These are phyloP conservation scores for Infundibulicybe gibba DNA, from an alignment of 768 basidiomycete genomes.

Conservation along the genomic window DNA sequence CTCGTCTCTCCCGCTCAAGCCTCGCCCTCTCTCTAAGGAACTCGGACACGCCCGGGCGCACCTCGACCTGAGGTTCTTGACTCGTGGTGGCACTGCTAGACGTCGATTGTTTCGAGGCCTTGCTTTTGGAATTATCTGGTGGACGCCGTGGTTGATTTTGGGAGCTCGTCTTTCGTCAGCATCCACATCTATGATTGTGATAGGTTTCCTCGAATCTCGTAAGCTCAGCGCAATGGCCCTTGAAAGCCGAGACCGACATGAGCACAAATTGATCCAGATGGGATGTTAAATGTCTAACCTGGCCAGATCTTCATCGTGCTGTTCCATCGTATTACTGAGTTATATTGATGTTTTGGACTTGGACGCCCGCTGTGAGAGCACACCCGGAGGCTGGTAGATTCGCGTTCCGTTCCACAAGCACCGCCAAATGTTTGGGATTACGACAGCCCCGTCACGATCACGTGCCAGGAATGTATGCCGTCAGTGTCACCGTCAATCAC, in stretches of 20 bases:
- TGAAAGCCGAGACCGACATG: background rate
- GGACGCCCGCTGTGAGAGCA: too few relatives aligned
- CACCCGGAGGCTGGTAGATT: too few relatives aligned
- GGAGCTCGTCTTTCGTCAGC: constrained; percentile 30
- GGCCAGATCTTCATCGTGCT: too few relatives aligned
- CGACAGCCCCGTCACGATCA: too few relatives aligned
- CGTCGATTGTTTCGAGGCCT: background rate
- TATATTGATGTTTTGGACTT: too few relatives aligned
- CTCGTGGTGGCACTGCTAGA: constrained; percentile 3
- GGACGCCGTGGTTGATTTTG: constrained; percentile 43
- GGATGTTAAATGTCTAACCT: too few relatives aligned
- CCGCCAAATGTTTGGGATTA: too few relatives aligned
- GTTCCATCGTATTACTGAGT: too few relatives aligned
- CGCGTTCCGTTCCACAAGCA: too few relatives aligned
- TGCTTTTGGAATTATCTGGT: constrained; percentile 40
- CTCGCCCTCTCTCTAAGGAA: constrained; percentile 74
- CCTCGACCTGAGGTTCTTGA: constrained; percentile 7
- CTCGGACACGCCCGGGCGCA: constrained; percentile 9
- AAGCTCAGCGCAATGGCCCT: constrained; percentile 54
- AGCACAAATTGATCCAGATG: background rate
- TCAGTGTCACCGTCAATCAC: too few relatives aligned
- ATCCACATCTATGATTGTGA: constrained; percentile 26
- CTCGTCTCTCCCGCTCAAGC: constrained; percentile 74
- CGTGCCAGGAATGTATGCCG: too few relatives aligned
- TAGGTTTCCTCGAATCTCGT: constrained; percentile 25